A percentile compares a stretch with the other conserved stretches of the same genome.
Conservation (phyloP, 140 eudicot species). For the Erigeron philadelphicus region DNA sequence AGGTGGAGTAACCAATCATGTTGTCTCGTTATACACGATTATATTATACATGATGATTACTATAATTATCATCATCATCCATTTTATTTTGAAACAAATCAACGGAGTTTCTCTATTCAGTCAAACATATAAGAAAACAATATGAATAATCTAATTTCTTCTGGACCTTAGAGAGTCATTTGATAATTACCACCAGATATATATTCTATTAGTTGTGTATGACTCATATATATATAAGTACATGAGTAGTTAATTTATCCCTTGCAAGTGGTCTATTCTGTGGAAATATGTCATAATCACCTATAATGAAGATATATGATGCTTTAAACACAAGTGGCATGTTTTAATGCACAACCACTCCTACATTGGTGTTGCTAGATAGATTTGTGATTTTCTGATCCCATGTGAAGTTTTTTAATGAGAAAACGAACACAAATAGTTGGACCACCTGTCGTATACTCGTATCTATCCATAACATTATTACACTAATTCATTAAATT, state of each 20-base stretch:
- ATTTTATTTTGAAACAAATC: no score
- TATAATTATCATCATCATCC: no score
- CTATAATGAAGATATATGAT: neutral
- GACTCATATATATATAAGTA: conserved; percentile 9
- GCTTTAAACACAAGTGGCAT: neutral
- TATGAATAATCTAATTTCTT: neutral
- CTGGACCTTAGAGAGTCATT: neutral
- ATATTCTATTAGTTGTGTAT: neutral
- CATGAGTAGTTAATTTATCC: conserved; percentile 7
- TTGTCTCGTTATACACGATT: no score
- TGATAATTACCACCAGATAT: neutral
- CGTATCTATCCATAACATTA: no score
- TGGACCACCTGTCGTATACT: no score
- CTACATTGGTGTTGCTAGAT: neutral
- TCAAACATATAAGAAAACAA: neutral
- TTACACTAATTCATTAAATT: no score
- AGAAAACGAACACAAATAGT: no score
- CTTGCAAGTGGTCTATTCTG: conserved; percentile 14
- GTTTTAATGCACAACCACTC: conserved; percentile 2
- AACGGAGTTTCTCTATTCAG: no score
- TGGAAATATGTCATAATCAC: neutral
- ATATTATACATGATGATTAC: no score
- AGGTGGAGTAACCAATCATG: no score
- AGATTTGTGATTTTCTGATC: no score
- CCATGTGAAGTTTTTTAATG: no score